These are phyloP conservation scores for Aspergillus brasiliensis DNA, from an alignment of 2,329 filamentous ascomycete genomes.

Conservation along the genomic window DNA sequence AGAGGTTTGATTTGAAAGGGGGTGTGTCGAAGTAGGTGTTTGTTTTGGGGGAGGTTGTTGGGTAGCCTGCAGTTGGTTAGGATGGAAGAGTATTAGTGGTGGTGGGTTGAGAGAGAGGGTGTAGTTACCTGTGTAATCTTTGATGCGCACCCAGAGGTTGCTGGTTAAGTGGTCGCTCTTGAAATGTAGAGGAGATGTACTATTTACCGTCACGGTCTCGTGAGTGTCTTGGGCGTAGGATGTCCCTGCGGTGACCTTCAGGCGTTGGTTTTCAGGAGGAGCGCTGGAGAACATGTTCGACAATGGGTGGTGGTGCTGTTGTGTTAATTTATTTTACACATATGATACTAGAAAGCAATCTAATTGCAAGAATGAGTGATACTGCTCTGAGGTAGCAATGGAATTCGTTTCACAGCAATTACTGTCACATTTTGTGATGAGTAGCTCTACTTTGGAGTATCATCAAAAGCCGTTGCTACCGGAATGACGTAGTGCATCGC, in stretches of 20 bases:
- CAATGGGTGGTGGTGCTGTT: background rate
- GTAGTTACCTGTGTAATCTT: constrained; percentile 54
- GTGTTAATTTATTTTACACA: background rate
- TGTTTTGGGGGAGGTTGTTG: constrained; percentile 66
- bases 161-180: constrained; percentile 65
- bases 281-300: background rate
- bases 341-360: too few species aligned
- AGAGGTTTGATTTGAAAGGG: constrained; percentile 74
- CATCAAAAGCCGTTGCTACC: background rate
- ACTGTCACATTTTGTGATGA: too few species aligned
- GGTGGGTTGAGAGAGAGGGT: too few species aligned
- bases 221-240: constrained; percentile 75
- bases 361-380: too few species aligned
- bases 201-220: constrained; percentile 74
- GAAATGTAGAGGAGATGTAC: constrained; percentile 62
- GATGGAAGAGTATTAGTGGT: background rate
- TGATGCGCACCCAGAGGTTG: constrained; percentile 74
- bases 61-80: constrained; percentile 60
- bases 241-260: constrained; percentile 79
- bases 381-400: too few species aligned
- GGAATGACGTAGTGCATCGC: background rate
- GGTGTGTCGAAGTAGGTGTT: constrained; percentile 76
- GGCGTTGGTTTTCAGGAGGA: constrained; percentile 57
- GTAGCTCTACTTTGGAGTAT: background rate
- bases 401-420: background rate